These are phyloP conservation scores for Xerocomus brunneocitrinus DNA, from an alignment of 768 basidiomycete species.

Conservation along the genomic window DNA sequence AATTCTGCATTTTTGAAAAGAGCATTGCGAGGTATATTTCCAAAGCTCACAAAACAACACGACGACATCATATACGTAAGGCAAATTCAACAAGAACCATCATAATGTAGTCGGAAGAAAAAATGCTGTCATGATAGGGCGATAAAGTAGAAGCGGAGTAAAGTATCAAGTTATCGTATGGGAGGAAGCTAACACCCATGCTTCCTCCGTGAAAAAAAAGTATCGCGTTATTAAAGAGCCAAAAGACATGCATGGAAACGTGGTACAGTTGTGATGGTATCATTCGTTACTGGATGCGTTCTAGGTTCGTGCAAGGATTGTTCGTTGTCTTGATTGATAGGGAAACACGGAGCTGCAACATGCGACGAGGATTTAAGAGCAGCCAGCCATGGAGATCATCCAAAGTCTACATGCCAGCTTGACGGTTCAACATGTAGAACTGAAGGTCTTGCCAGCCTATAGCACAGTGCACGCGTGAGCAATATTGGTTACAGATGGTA, in stretches of 20 bases:
- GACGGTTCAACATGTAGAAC: conserved; percentile 72
- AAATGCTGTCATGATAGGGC: conserved; percentile 5
- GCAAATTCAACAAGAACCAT: conserved; percentile 14
- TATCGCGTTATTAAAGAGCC: not conserved
- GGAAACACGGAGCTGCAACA: conserved; percentile 8
- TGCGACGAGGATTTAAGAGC: not conserved
- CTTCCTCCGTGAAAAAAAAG: not conserved
- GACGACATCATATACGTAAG: conserved; percentile 17
- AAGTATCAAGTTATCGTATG: conserved; percentile 10
- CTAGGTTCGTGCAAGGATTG: conserved; percentile 24
- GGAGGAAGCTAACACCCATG: not conserved
- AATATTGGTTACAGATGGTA: not conserved
- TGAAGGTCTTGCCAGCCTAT: conserved; percentile 78
- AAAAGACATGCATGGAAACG: conserved; percentile 16
- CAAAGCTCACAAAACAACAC: conserved; percentile 28
- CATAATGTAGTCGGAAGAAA: not conserved
- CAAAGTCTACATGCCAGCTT: conserved; percentile 52
- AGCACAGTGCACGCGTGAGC: conserved; percentile 1
- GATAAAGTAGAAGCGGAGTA: conserved; percentile 13
- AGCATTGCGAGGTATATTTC: conserved; percentile 11
- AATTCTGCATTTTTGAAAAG: not conserved
- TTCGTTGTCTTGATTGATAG: conserved; percentile 13
- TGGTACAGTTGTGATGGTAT: conserved; percentile 27
- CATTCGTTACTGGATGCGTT: conserved; percentile 23
- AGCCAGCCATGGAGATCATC: not conserved